Percentiles rank a stretch among this genome's conserved stretches.
These are phyloP conservation scores for Saccharomycopsis synnaedendra DNA, from an alignment of 805 yeast species.

Conservation along the genomic window DNA sequence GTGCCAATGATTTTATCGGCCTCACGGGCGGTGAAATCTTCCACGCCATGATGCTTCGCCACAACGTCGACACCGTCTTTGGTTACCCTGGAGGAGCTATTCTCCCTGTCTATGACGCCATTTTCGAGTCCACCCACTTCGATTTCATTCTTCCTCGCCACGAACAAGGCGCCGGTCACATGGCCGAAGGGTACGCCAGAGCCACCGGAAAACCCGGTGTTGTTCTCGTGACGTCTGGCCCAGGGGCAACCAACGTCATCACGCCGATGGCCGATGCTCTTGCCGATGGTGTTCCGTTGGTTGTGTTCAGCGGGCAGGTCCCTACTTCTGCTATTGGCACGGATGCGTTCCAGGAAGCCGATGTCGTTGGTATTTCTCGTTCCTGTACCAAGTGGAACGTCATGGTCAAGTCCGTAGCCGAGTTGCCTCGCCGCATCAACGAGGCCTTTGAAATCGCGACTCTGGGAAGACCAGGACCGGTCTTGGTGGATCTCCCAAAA, in stretches of 20 bases:
- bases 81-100: constrained; percentile 99
- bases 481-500: constrained; percentile 92
- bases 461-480: constrained; percentile 97
- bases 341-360: constrained; percentile 99
- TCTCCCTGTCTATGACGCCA: constrained; percentile 95
- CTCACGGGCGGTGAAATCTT: constrained; percentile 97
- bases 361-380: constrained; percentile 91
- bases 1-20: constrained; percentile 51
- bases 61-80: constrained; percentile 88
- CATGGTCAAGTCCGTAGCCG: constrained; percentile 92
- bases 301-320: constrained; percentile 96
- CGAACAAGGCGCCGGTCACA: constrained; percentile 99
- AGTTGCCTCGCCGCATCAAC: constrained; percentile 88
- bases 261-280: constrained; percentile 99
- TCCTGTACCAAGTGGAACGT: constrained; percentile 99
- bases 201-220: constrained; percentile 96
- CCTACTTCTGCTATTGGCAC: constrained; percentile 94
- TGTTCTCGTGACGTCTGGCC: constrained; percentile 97
- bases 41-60: constrained; percentile 97
- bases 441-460: constrained; percentile 98
- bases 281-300: constrained; percentile 94
- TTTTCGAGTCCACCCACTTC: constrained; percentile 81
- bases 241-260: constrained; percentile 96
- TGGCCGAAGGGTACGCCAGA: constrained; percentile 98
- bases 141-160: constrained; percentile 89